Conservation (phyloP, 75 land plant genomes). For the Larix kaempferi region DNA sequence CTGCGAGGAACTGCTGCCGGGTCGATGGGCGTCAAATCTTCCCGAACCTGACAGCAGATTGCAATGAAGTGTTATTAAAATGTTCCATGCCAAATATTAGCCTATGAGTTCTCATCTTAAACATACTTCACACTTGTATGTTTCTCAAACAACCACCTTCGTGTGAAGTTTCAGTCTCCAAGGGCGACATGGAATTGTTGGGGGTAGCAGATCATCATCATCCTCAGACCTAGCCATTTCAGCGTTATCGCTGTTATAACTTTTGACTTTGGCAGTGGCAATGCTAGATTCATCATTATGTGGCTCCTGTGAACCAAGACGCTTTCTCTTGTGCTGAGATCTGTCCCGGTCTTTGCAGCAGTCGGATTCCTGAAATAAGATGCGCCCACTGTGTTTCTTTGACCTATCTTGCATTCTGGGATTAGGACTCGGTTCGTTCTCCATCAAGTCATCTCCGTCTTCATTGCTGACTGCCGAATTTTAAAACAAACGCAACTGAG, state of each 20-base stretch:
- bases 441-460: slow-evolving; percentile 4
- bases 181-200: slow-evolving; percentile 25
- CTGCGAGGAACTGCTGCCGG: slow-evolving; percentile 39
- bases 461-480: slow-evolving; percentile 5
- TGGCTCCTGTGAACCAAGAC: slow-evolving; percentile 27
- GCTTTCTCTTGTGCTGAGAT: slow-evolving; percentile 30
- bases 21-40: slow-evolving; percentile 23
- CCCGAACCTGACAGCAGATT: slow-evolving; percentile 19
- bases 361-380: slow-evolving; percentile 3
- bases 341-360: slow-evolving; percentile 4
- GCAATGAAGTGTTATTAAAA: slow-evolving; percentile 4
- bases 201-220: slow-evolving; percentile 27
- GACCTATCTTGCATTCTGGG: slow-evolving; percentile 4
- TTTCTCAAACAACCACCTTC: slow-evolving; percentile 21
- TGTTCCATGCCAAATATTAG: neutral
- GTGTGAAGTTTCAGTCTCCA: slow-evolving; percentile 26
- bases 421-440: neutral
- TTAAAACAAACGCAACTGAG: neutral
- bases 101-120: neutral
- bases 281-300: slow-evolving; percentile 22
- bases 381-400: slow-evolving; percentile 4
- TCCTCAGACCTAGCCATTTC: slow-evolving; percentile 35
- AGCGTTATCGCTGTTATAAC: slow-evolving; percentile 17
- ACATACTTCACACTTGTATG: neutral
- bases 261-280: neutral